These are phyloP conservation scores for Paecilomyces niveus DNA, from an alignment of 2,329 filamentous ascomycete species.

Conservation along the genomic window DNA sequence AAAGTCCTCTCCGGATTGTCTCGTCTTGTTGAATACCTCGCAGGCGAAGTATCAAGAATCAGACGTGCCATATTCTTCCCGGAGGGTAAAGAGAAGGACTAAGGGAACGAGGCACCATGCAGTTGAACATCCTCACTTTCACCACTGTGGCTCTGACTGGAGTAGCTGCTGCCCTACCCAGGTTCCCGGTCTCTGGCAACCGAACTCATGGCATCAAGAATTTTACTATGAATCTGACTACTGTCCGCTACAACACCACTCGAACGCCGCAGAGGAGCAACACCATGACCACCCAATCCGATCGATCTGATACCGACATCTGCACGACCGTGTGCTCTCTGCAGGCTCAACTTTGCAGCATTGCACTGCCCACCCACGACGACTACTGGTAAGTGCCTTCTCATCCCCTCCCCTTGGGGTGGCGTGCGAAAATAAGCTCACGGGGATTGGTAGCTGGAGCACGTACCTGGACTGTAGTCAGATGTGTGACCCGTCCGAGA, in stretches of 20 bases:
- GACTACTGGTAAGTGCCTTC: constrained; percentile 17
- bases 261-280: not conserved
- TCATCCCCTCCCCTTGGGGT: not conserved
- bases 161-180: constrained; percentile 10
- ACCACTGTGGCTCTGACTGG: constrained; percentile 10
- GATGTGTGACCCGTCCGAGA: constrained; percentile 11
- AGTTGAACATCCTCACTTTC: constrained; percentile 10
- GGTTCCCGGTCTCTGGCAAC: not conserved
- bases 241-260: not conserved
- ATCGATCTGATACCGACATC: not conserved
- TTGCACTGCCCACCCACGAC: constrained; percentile 18
- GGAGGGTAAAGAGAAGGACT: too few relatives aligned
- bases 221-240: not conserved
- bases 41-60: not conserved
- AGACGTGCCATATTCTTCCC: not conserved
- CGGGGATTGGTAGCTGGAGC: constrained; percentile 8
- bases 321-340: constrained; percentile 19
- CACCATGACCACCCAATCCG: not conserved
- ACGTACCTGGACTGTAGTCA: constrained; percentile 12
- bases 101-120: constrained; percentile 9
- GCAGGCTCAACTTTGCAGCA: constrained; percentile 15
- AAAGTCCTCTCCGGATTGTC: not conserved
- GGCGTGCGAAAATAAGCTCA: not conserved
- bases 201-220: not conserved
- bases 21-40: not conserved